phyloP scores from a whole-genome alignment of 129 eudicot species.

The Flaveria brownii region DNA sequence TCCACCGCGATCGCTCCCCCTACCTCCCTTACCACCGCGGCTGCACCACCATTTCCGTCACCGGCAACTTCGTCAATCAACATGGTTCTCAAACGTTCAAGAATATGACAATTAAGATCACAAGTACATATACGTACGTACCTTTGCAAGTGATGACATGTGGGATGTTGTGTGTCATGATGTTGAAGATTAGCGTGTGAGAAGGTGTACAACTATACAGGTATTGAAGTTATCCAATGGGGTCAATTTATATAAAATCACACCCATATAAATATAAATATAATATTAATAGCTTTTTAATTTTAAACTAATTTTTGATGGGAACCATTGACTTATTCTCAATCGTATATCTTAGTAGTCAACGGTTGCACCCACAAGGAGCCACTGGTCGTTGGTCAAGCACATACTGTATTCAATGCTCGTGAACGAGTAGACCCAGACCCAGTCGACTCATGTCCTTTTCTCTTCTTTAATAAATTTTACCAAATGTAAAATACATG shows the following conservation, averaged over 20 bases:
- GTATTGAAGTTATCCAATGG: not conserved
- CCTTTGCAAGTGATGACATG: slow-evolving; percentile 39
- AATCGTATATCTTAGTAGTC: no score
- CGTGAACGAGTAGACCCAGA: no score
- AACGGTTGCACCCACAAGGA: no score
- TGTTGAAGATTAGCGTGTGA: not conserved
- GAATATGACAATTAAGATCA: not conserved
- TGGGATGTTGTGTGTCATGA: slow-evolving; percentile 8
- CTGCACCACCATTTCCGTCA: slow-evolving; percentile 35
- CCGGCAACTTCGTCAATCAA: not conserved
- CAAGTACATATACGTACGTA: slow-evolving; percentile 10
- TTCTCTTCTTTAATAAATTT: no score
- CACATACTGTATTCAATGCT: no score
- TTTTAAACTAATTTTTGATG: not conserved
- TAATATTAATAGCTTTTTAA: not conserved
- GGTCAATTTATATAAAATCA: not conserved
- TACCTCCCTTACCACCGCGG: slow-evolving; percentile 48
- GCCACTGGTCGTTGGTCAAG: no score
- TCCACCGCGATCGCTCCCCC: slow-evolving; percentile 49
- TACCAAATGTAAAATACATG: no score
- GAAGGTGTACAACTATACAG: not conserved
- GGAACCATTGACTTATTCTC: no score
- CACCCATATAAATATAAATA: no score
- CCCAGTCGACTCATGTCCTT: no score
- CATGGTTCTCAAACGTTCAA: not conserved